A percentile compares a stretch with the other conserved stretches of the same genome.
These are phyloP conservation scores for Emmonsiellopsis sp. DNA, from an alignment of 2,329 filamentous ascomycete genomes.

Conservation along the genomic window DNA sequence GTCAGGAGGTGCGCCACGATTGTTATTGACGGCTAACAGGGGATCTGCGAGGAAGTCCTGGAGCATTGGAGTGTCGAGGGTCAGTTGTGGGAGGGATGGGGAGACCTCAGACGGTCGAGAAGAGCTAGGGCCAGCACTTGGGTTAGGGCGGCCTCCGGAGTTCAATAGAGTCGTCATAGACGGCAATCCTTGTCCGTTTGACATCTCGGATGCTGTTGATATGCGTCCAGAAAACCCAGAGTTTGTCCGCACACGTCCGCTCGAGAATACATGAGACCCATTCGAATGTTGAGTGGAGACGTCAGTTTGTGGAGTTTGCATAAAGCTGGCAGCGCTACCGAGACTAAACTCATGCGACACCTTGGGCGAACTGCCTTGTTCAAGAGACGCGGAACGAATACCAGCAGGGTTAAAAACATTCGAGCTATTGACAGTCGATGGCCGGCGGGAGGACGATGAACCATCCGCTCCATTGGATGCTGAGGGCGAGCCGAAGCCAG, in stretches of 20 bases:
- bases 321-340: conserved; percentile 51
- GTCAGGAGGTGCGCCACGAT: conserved; percentile 16
- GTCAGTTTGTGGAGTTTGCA: conserved; percentile 45
- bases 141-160: conserved; percentile 11
- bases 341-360: conserved; percentile 57
- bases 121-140: conserved; percentile 36
- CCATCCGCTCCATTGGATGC: conserved; percentile 29
- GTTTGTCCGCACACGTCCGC: conserved; percentile 44
- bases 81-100: conserved; percentile 33
- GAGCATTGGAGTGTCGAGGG: conserved; percentile 36
- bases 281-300: conserved; percentile 18
- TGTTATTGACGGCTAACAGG: conserved; percentile 12
- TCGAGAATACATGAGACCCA: conserved; percentile 12
- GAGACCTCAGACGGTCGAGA: conserved; percentile 17
- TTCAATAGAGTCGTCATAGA: conserved; percentile 41
- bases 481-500: conserved; percentile 51
- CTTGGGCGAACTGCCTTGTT: conserved; percentile 51
- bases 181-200: conserved; percentile 41
- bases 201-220: conserved; percentile 47
- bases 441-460: conserved; percentile 34
- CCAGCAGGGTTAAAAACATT: conserved; percentile 30
- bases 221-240: conserved; percentile 43
- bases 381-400: conserved; percentile 51
- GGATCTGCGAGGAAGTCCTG: conserved; percentile 29
- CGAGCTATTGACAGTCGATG: conserved; percentile 42